Evolutionary conservation across 2,329 filamentous ascomycete genomes (phyloP), one percentile per base, ranked within the genome.

Genomic region (Aspergillus clavatus): DNA sequence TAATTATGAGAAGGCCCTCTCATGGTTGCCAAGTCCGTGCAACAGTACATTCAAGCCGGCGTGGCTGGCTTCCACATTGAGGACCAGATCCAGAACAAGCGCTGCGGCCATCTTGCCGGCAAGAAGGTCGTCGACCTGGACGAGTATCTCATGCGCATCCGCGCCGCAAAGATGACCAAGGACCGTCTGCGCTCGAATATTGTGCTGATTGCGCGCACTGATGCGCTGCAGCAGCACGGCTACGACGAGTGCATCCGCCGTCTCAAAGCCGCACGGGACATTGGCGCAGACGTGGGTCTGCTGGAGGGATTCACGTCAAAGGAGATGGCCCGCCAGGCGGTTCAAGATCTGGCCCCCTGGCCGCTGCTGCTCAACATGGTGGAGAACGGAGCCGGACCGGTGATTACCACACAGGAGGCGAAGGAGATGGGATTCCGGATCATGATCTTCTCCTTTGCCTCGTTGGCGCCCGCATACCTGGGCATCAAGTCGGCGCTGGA

Each of bases 41-140:
- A 69, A 16, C 63, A 72, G 24, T 79, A 79, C 56, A 72, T 73
- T 35, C 70, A 72, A 40, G 69, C 75, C 2, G 77, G 77, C 4
- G 73, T 81, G 2, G 77, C 78, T 2, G 78, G 72, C 1, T 67
- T 80, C 33, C 78, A 81, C 50, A 73, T 81, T 45, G 78, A 81
- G 59, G 78, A 81, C 59, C 76, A 80, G 54, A 72, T 79, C 21
- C 58, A 61, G 45, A 69, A 64, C 41, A 71, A 71, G 43, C 61
- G 66, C 3, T 71, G 68, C 45, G 67, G 68, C 3, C 67, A 71
- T 43, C 59, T 71, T 2, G 58, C 60, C 1, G 67, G 67, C 23
- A 71, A 71, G 46, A 61, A 63, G 22, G 63, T 71, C 4, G 67
- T 71, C 14, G 49, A 57, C 11, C 40, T 57, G 3, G 66, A 68